phyloP scores from a whole-genome alignment of 108 stramenopile species.

The Skeletonema costatum region DNA sequence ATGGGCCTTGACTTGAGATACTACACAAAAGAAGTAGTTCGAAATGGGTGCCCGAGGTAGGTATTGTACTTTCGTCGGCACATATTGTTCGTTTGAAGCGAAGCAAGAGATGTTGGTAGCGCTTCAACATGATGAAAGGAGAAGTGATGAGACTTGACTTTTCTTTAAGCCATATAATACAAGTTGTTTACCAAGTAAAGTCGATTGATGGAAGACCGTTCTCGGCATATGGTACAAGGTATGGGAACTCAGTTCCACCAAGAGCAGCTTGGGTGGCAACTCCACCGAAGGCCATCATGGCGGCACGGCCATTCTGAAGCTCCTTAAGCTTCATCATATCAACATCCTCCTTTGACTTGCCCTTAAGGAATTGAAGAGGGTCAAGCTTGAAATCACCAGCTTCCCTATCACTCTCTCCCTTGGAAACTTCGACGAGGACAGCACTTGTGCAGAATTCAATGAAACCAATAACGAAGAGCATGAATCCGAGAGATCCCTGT shows the following conservation, averaged over 20 bases:
- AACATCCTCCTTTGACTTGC: slow-evolving; percentile 74
- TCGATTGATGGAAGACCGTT: slow-evolving; percentile 15
- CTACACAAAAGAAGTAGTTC: background rate
- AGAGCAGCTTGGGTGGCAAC: slow-evolving; percentile 92
- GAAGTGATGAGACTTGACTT: background rate
- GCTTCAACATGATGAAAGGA: background rate
- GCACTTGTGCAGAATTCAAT: slow-evolving; percentile 81
- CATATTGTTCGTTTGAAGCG: background rate
- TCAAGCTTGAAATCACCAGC: slow-evolving; percentile 92
- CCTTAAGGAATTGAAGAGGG: slow-evolving; percentile 81
- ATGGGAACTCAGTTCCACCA: slow-evolving; percentile 64
- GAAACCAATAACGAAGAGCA: slow-evolving; percentile 72
- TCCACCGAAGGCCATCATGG: slow-evolving; percentile 95
- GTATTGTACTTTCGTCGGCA: background rate
- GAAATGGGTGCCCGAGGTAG: background rate
- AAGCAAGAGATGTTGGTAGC: background rate
- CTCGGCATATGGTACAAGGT: slow-evolving; percentile 45
- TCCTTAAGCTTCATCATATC: slow-evolving; percentile 86
- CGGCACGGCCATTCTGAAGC: slow-evolving; percentile 93
- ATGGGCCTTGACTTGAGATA: slow-evolving; percentile 4
- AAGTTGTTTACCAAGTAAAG: slow-evolving; percentile 36
- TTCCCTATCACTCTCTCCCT: slow-evolving; percentile 90
- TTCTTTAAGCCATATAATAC: background rate
- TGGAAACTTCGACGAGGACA: slow-evolving; percentile 85
- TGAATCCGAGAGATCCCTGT: slow-evolving; percentile 83